These are phyloP conservation scores for Hysterium pulicare DNA, from an alignment of 2,329 filamentous ascomycete species.

Conservation along the genomic window DNA sequence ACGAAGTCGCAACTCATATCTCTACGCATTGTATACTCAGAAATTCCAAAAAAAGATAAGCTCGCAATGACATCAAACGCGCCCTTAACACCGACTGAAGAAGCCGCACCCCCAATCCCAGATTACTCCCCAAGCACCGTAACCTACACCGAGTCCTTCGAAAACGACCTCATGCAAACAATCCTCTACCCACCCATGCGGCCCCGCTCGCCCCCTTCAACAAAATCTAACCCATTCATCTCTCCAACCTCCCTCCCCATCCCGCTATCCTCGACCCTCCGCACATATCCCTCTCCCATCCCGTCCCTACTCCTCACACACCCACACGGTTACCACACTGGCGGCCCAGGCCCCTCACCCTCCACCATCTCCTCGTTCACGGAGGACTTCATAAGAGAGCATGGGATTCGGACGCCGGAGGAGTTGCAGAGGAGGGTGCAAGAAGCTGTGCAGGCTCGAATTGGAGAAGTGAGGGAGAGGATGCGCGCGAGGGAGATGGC, in stretches of 20 bases:
- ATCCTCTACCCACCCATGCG: slow-evolving; percentile 34
- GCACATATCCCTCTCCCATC: slow-evolving; percentile 42
- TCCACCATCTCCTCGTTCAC: slow-evolving; percentile 34
- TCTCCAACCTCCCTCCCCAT: slow-evolving; percentile 39
- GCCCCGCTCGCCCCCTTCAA: slow-evolving; percentile 18
- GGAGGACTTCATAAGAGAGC: slow-evolving; percentile 37
- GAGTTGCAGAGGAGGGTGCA: slow-evolving; percentile 34
- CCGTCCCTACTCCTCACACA: slow-evolving; percentile 46
- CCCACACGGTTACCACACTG: slow-evolving; percentile 45
- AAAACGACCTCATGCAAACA: slow-evolving; percentile 41
- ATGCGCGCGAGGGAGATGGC: slow-evolving; percentile 35
- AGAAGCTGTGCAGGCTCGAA: slow-evolving; percentile 23
- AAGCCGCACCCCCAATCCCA: slow-evolving; percentile 29
- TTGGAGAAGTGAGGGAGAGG: slow-evolving; percentile 29
- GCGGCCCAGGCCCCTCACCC: slow-evolving; percentile 43
- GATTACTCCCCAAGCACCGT: slow-evolving; percentile 44
- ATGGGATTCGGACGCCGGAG: slow-evolving; percentile 32
- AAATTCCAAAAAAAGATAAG: no score
- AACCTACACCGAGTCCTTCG: slow-evolving; percentile 43
- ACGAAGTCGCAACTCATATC: no score
- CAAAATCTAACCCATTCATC: slow-evolving; percentile 25
- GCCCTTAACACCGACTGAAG: slow-evolving; percentile 31
- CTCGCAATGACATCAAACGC: slow-evolving; percentile 16
- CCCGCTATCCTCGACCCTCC: slow-evolving; percentile 40
- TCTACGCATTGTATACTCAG: no score